A percentile compares a stretch with the other conserved stretches of the same genome.
These are phyloP conservation scores for Schwanniomyces vanrijiae DNA, from an alignment of 805 yeast species.

Conservation along the genomic window DNA sequence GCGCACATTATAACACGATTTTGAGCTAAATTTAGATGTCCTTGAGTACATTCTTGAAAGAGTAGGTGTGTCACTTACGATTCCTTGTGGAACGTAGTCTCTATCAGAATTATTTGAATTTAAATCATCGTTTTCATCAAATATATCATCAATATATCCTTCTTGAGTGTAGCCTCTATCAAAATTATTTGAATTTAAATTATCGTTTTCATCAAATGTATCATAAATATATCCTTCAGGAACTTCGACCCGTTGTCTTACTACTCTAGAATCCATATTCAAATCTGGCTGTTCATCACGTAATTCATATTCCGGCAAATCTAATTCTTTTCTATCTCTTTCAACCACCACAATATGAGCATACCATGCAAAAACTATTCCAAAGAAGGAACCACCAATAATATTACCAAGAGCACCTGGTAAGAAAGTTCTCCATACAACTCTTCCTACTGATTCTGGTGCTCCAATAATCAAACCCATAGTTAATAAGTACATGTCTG, in stretches of 20 bases:
- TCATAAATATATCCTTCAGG: background rate
- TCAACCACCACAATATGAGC: constrained; percentile 73
- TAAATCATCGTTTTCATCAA: too few species aligned
- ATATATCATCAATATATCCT: too few species aligned
- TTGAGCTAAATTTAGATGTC: constrained; percentile 7
- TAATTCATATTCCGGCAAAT: constrained; percentile 67
- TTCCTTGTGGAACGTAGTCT: background rate
- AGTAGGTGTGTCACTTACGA: background rate
- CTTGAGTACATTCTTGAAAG: background rate
- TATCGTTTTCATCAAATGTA: background rate
- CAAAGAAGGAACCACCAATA: constrained; percentile 75
- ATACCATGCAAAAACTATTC: constrained; percentile 66
- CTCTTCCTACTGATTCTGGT: constrained; percentile 57
- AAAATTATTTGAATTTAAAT: background rate
- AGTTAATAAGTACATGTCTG: constrained; percentile 72
- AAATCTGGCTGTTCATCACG: constrained; percentile 81
- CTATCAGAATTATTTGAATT: background rate
- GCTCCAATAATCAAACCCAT: constrained; percentile 71
- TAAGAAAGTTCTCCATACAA: constrained; percentile 70
- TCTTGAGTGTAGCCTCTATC: background rate
- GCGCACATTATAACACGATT: constrained; percentile 7
- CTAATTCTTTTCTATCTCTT: constrained; percentile 58
- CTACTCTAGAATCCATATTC: constrained; percentile 76
- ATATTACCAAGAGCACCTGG: constrained; percentile 76
- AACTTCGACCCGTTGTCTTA: constrained; percentile 34